Base-by-base conservation (phyloP, 2,329 filamentous ascomycete species). In the Daldinia eschscholtzii region DNA sequence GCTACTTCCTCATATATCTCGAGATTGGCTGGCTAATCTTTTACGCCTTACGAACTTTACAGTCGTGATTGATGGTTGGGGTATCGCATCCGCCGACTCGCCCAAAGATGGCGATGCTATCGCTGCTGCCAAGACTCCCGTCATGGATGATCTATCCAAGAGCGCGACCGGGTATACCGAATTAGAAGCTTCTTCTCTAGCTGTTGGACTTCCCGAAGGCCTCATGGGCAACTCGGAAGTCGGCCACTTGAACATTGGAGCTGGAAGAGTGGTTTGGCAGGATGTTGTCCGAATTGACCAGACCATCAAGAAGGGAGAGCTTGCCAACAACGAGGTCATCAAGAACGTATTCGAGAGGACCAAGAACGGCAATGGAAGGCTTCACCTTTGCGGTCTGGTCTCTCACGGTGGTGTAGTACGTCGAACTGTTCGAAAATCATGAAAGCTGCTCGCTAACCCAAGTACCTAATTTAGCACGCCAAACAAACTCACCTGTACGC, bases 221-320 rank as follows among this genome's bases (percentile, higher is more conserved):
- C 86, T 99, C 74, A 99, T 99, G 96, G 96, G 96, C 73, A 99
- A 99, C 87, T 97, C 93, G 76, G 96, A 99, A 83, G 96, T 99
- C 81, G 96, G 96, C 70, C 96, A 99, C 83, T 83, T 99, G 85
- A 99, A 99, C 87, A 98, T 99, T 80, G 96, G 96, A 77, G 96
- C 96, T 67, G 96, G 96, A 65, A 89, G 96, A 78, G 96, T 99
- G 69, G 96, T 99, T 77, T 99, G 96, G 96, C 96, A 99, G 82
- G 95, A 96, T 81, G 93, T 97, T 72, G 96, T 99, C 73, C 92
- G 96, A 77, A 99, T 99, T 83, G 96, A 98, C 82, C 91, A 91
- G 83, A 91, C 92, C 46, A 91, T 97, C 84, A 96, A 95, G 87
- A 93, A 94, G 77, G 89, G 88, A 73, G 89, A 97, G 81, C 82